phyloP scores from a whole-genome alignment of 768 basidiomycete genomes.

The Termitomyces sp. region DNA sequence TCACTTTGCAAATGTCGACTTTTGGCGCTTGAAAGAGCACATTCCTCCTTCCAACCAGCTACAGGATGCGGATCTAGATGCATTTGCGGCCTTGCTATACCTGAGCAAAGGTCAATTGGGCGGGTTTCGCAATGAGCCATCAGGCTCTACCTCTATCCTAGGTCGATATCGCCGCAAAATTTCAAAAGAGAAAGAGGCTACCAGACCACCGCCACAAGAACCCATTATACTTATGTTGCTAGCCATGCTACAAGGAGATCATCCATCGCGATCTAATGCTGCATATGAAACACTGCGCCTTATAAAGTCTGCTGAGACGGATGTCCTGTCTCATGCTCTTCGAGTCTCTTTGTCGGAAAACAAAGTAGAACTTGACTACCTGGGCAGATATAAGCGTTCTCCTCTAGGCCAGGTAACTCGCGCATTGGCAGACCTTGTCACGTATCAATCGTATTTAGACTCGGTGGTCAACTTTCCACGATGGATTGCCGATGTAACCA shows the following conservation, averaged over 20 bases:
- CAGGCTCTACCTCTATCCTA: conserved; percentile 35
- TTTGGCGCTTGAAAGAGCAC: conserved; percentile 82
- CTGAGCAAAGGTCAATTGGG: conserved; percentile 55
- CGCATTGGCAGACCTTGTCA: conserved; percentile 33
- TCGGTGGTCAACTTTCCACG: conserved; percentile 42
- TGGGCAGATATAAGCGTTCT: conserved; percentile 38
- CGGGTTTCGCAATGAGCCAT: conserved; percentile 51
- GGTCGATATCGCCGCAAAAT: conserved; percentile 28
- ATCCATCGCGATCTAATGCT: conserved; percentile 42
- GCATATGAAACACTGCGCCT: conserved; percentile 66
- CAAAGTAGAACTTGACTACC: conserved; percentile 40
- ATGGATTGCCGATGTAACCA: conserved; percentile 62
- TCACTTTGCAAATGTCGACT: conserved; percentile 54
- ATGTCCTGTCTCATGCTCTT: conserved; percentile 19
- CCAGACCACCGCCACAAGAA: conserved; percentile 30
- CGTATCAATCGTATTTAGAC: conserved; percentile 27
- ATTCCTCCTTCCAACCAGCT: conserved; percentile 53
- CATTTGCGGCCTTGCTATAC: conserved; percentile 64
- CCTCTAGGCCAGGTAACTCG: conserved; percentile 25
- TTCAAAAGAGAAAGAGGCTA: conserved; percentile 10
- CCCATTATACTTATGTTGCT: conserved; percentile 51
- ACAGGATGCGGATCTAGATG: conserved; percentile 64
- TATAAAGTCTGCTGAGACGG: conserved; percentile 38
- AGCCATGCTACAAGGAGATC: conserved; percentile 49
- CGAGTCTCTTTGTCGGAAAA: conserved; percentile 31